Evolutionary conservation across 2,329 filamentous ascomycete species (phyloP).

Genomic region (Scedosporium boydii): DNA sequence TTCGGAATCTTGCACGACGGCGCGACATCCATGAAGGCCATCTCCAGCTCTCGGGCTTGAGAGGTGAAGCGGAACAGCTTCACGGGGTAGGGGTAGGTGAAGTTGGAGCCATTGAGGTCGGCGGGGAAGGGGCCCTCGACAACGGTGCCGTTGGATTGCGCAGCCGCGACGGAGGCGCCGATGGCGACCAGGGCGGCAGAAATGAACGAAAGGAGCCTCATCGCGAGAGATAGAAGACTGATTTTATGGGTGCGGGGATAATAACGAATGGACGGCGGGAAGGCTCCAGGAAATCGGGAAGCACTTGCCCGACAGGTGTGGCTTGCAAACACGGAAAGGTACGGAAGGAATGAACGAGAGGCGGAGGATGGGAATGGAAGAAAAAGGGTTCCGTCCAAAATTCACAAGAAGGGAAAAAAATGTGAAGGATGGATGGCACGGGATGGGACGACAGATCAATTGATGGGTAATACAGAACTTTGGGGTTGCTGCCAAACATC

Average conservation of each 20-base stretch:
- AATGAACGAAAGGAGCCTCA: not conserved
- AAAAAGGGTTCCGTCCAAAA: not conserved
- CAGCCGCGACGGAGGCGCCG: conserved; percentile 8
- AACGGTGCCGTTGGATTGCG: conserved; percentile 21
- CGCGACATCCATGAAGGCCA: conserved; percentile 46
- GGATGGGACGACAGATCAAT: too few relatives aligned
- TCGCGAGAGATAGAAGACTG: not conserved
- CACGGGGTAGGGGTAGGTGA: conserved; percentile 42
- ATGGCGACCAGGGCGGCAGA: not conserved
- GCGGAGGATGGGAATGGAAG: not conserved
- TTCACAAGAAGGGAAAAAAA: not conserved
- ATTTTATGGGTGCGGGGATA: too few relatives aligned
- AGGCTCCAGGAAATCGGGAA: not conserved
- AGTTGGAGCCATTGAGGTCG: conserved; percentile 39
- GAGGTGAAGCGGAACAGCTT: conserved; percentile 37
- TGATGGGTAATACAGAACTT: too few relatives aligned
- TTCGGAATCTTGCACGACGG: conserved; percentile 22
- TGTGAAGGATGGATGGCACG: not conserved
- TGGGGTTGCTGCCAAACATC: too few relatives aligned
- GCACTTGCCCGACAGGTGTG: too few relatives aligned
- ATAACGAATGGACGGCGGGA: conserved; percentile 2
- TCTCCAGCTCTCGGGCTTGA: conserved; percentile 37
- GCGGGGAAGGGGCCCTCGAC: conserved; percentile 25
- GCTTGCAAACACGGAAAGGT: not conserved
- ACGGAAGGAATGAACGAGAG: not conserved